Percentiles rank a stretch among this genome's conserved stretches.
These are phyloP conservation scores for Cladophialophora chaetospira DNA, from an alignment of 2,329 filamentous ascomycete species.

Conservation along the genomic window DNA sequence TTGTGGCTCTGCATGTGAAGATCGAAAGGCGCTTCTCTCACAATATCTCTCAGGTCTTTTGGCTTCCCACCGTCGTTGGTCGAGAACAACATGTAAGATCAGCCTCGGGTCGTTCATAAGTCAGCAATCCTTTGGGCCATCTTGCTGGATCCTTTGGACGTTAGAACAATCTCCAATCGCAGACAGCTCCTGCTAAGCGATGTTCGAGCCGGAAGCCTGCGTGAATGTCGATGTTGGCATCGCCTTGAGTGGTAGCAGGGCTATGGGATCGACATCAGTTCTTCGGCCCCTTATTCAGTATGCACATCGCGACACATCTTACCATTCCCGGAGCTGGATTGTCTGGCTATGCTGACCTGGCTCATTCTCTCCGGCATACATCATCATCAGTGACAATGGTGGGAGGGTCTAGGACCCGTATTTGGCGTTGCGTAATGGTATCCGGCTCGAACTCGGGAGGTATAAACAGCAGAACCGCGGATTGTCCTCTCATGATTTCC, in stretches of 20 bases:
- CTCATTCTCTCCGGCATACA: not conserved
- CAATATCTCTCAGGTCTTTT: too few species aligned
- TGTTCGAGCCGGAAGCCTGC: not conserved
- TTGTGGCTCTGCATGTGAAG: too few species aligned
- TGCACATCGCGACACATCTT: not conserved
- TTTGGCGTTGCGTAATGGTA: not conserved
- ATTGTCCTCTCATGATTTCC: not conserved
- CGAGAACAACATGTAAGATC: too few species aligned
- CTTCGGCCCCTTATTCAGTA: not conserved
- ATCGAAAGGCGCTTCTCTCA: too few species aligned
- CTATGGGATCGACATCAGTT: not conserved
- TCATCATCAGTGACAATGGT: not conserved
- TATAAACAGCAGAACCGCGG: not conserved
- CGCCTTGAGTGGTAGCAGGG: not conserved
- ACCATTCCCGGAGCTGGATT: not conserved
- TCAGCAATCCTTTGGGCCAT: conserved; percentile 6
- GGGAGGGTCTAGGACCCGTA: not conserved
- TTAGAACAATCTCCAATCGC: too few species aligned
- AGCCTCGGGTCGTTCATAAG: not conserved
- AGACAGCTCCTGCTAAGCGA: not conserved
- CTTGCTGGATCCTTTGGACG: not conserved
- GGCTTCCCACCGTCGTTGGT: too few species aligned
- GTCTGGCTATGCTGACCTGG: not conserved
- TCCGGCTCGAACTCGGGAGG: not conserved
- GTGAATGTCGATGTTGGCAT: too few species aligned